Base-by-base conservation (phyloP, 306 rosid genomes). In the Spatholobus suberectus region DNA sequence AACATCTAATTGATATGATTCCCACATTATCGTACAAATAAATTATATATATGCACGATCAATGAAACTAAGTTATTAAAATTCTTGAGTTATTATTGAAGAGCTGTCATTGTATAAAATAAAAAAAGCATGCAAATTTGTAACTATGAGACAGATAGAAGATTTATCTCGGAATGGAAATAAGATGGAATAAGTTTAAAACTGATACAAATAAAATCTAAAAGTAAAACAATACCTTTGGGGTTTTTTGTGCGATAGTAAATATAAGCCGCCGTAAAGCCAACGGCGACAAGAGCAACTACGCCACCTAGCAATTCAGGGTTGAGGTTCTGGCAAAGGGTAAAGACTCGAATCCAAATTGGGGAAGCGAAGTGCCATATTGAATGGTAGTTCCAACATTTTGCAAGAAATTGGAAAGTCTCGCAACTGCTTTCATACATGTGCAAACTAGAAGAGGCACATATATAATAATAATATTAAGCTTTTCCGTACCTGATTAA, bases 241-340 rank as follows among this genome's bases (percentile, higher is more conserved):
- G 78, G 72, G 0, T 43, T 2, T 62, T 51, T 84, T 1, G 21
- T 78, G 38, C 40, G 54, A 72, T 7, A 69, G 35, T 58, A 73
- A 38, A 84, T 12, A 57, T 63, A 86, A n/a, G 85, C 83, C 46
- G 85, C 85, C 0, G 87, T 26, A 2, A 86, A 37, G 26, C 85
- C 91, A 54, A 86, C 59, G 10, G 80, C 75, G 38, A 83, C 43
- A 70, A 89, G 73, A 62, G 91, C 73, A 81, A 89, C 80, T 1
- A 78, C 80, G 0, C 62, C 79, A 81, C 80, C 46, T 0, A 76
- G 49, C 41, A 75, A 26, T 24, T 74, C 71, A 47, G 84, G 74
- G 49, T 69, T 41, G 14, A 73, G 24, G 3, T 59, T n/a, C n/a
- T n/a, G n/a, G n/a, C n/a, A n/a, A n/a, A n/a, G n/a, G n/a, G n/a